Conservation (phyloP, 306 rosid species). For the Casuarina cunninghamiana region DNA sequence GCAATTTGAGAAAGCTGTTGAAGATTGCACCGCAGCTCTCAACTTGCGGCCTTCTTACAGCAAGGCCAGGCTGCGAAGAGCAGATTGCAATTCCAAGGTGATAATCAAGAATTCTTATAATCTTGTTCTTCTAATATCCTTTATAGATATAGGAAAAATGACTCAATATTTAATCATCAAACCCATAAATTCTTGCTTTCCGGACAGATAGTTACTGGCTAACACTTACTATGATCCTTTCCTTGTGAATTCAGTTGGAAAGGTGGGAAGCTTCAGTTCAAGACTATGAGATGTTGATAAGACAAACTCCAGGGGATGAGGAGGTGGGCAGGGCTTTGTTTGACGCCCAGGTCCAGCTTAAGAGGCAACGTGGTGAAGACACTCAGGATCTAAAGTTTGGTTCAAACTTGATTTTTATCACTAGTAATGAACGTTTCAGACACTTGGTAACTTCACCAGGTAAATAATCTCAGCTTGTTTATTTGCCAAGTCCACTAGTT, state of each 20-base stretch:
- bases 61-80: conserved; percentile 89
- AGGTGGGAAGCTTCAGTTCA: conserved; percentile 87
- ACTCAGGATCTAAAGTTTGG: conserved; percentile 72
- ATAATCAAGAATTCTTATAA: background rate
- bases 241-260: conserved; percentile 55
- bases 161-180: no score
- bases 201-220: background rate
- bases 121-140: no score
- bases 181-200: background rate
- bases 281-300: conserved; percentile 77
- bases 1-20: conserved; percentile 89
- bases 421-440: conserved; percentile 78
- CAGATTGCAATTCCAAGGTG: conserved; percentile 88
- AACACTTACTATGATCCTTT: background rate
- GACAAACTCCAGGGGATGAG: conserved; percentile 87
- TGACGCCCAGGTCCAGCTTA: conserved; percentile 73
- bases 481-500: background rate
- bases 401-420: conserved; percentile 65
- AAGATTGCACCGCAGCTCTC: conserved; percentile 86
- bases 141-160: no score
- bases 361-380: conserved; percentile 69
- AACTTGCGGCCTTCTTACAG: conserved; percentile 68
- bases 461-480: conserved; percentile 19
- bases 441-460: conserved; percentile 89
- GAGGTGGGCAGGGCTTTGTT: conserved; percentile 87